phyloP scores from a whole-genome alignment of 2,329 filamentous ascomycete species.

The Microcyclospora tardicrescens region DNA sequence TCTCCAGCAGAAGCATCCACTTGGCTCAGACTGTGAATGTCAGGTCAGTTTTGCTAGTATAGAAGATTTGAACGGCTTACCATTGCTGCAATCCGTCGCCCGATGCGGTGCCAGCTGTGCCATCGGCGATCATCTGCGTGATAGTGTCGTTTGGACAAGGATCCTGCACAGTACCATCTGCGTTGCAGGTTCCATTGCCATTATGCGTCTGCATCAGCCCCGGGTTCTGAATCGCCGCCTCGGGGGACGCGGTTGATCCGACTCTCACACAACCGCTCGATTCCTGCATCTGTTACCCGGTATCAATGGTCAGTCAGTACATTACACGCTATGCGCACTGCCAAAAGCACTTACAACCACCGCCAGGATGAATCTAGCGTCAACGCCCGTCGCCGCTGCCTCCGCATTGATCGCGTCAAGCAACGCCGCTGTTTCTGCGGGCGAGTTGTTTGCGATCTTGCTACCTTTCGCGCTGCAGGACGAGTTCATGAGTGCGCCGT shows the following conservation, averaged over 20 bases:
- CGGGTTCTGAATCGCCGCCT: conserved; percentile 21
- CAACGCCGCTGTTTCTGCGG: conserved; percentile 26
- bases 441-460: conserved; percentile 25
- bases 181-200: conserved; percentile 28
- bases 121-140: conserved; percentile 31
- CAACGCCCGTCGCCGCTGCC: conserved; percentile 21
- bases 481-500: conserved; percentile 22
- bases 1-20: conserved; percentile 20
- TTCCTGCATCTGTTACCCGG: conserved; percentile 26
- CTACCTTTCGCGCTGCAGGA: conserved; percentile 24
- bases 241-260: conserved; percentile 27
- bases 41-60: no score
- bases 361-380: conserved; percentile 31
- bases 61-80: no score
- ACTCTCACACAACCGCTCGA: conserved; percentile 35
- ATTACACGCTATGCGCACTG: no score
- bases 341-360: conserved; percentile 14
- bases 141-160: conserved; percentile 30
- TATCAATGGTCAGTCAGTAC: no score
- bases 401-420: conserved; percentile 25
- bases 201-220: conserved; percentile 35
- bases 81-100: conserved; percentile 33
- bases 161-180: conserved; percentile 17
- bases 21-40: conserved; percentile 4
- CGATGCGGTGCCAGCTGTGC: conserved; percentile 27